Evolutionary conservation across 768 basidiomycete genomes (phyloP), one percentile per base, ranked within the genome.

Genomic region (Suillus luteus): DNA sequence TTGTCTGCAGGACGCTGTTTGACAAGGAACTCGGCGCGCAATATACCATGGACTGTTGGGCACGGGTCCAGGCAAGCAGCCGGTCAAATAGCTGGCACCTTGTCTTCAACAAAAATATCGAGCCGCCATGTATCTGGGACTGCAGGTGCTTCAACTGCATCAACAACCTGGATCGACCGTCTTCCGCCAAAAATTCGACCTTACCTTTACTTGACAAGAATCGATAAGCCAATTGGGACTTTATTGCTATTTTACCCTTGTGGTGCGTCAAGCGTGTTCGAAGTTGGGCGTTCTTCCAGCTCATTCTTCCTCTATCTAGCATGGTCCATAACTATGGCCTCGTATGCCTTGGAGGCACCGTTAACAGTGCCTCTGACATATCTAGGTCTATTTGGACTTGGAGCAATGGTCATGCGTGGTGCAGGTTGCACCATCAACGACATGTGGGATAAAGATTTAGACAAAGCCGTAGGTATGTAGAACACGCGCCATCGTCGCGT

Each of bases 361-460:
- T 79, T 83, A 54, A 83, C 85, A 2, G 84, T 82, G 0, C 91
- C 93, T 17, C 72, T 94, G 61, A 87, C 85, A 19, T 96, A 95
- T 71, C 80, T 93, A 55, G 78, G 85, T 40, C 79, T 99, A 1
- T 99, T 99, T 71, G 96, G 93, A 2, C 73, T 89, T 11, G 97
- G 97, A 1, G 95, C 97, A 0, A 68, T 97, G 51, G 83, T 99
- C 59, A 99, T 99, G 97, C 88, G 97, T 22, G 94, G 96, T 6
- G 97, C 97, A 24, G 97, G 97, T 3, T 99, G 97, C 76, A 98
- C 94, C 3, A 96, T 99, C 69, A 99, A 99, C 74, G 97, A 99
- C 73, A 88, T 99, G 88, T 99, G 97, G 96, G 97, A 99, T 77
- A 84, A 83, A 66, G 87, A 93, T 65, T 85, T 97, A 52, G 97